phyloP scores from a whole-genome alignment of 768 basidiomycete species.

The Boletus fagicola region DNA sequence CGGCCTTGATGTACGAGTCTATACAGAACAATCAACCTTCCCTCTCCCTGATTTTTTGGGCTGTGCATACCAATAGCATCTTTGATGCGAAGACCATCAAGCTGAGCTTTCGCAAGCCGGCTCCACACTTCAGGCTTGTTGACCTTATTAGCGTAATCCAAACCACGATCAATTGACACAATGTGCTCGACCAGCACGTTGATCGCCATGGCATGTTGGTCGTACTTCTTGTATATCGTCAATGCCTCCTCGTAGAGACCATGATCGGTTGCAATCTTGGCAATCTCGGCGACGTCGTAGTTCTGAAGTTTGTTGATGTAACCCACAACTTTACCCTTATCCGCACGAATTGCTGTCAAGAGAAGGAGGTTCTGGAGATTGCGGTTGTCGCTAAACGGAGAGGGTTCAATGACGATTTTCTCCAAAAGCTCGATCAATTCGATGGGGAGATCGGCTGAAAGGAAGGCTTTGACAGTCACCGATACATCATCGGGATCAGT shows the following conservation, averaged over 20 bases:
- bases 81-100: conserved; percentile 97
- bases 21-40: conserved; percentile 5
- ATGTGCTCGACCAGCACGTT: conserved; percentile 98
- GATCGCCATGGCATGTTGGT: conserved; percentile 93
- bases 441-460: conserved; percentile 93
- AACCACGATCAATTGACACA: conserved; percentile 93
- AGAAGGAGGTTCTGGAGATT: conserved; percentile 94
- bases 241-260: conserved; percentile 95
- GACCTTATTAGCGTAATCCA: conserved; percentile 95
- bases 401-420: conserved; percentile 97
- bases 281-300: conserved; percentile 93
- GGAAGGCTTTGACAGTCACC: conserved; percentile 96
- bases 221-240: conserved; percentile 96
- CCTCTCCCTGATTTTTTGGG: background rate
- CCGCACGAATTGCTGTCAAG: conserved; percentile 93
- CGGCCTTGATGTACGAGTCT: conserved; percentile 98
- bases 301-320: conserved; percentile 98
- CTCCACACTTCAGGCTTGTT: conserved; percentile 98
- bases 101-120: conserved; percentile 95
- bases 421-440: conserved; percentile 96
- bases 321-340: conserved; percentile 96
- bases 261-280: conserved; percentile 94
- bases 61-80: conserved; percentile 83
- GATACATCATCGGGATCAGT: conserved; percentile 99
- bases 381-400: conserved; percentile 96